phyloP scores from a whole-genome alignment of 192 early-diverging fungal species.

The Phlyctochytrium arcticum region DNA sequence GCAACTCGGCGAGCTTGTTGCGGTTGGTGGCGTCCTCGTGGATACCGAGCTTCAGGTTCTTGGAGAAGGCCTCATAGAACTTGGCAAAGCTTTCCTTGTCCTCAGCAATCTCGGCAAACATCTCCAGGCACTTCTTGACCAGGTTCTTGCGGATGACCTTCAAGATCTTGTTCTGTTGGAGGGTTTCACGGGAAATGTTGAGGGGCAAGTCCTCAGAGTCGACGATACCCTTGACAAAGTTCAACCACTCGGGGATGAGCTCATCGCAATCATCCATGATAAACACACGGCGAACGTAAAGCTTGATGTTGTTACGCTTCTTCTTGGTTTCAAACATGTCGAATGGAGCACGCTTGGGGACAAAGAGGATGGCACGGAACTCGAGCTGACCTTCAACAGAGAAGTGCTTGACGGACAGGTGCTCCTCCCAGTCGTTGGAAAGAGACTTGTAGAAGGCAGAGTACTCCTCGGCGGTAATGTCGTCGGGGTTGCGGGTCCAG shows the following conservation, averaged over 20 bases:
- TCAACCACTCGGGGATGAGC: constrained; percentile 98
- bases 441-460: constrained; percentile 97
- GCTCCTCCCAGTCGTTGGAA: constrained; percentile 99
- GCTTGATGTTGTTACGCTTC: constrained; percentile 99
- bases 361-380: constrained; percentile 98
- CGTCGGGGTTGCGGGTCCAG: constrained; percentile 99
- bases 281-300: constrained; percentile 99
- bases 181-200: constrained; percentile 99
- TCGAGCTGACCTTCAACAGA: constrained; percentile 99
- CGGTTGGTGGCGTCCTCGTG: constrained; percentile 99
- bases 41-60: constrained; percentile 99
- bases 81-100: constrained; percentile 99
- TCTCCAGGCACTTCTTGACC: constrained; percentile 98
- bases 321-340: constrained; percentile 98
- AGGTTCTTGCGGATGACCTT: constrained; percentile 99
- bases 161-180: constrained; percentile 99
- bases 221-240: constrained; percentile 99
- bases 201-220: constrained; percentile 99
- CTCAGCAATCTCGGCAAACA: constrained; percentile 95
- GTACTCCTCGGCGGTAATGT: constrained; percentile 96
- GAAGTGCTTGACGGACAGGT: constrained; percentile 97
- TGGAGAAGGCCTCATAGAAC: constrained; percentile 99
- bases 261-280: constrained; percentile 99
- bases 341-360: constrained; percentile 95
- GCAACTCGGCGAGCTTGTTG: constrained; percentile 92